Conservation (phyloP, 176 grass and related monocot species). For the Canna indica region DNA sequence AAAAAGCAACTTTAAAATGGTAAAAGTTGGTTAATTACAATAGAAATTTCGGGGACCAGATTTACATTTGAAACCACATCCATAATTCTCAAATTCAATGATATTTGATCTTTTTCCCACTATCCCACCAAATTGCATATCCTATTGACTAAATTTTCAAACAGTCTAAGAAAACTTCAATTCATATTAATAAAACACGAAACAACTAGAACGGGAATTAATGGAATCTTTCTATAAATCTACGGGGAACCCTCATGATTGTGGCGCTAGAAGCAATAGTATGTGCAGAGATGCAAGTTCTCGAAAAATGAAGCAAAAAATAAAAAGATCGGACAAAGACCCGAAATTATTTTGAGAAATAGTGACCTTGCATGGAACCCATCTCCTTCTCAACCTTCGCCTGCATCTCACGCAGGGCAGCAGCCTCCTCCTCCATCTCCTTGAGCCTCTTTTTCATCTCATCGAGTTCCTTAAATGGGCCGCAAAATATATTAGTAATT, state of each 20-base stretch:
- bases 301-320: no score
- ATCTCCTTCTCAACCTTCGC: constrained; percentile 41
- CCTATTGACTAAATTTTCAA: not conserved
- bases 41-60: no score
- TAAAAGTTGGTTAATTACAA: no score
- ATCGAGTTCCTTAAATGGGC: constrained; percentile 21
- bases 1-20: no score
- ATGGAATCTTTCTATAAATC: no score
- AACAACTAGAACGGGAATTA: not conserved
- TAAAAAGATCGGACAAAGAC: not conserved
- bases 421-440: constrained; percentile 41
- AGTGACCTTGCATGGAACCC: constrained; percentile 27
- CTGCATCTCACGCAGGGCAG: constrained; percentile 34
- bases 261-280: no score
- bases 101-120: not conserved
- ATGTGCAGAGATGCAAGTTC: no score
- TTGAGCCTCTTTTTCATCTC: constrained; percentile 37
- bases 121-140: not conserved
- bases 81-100: not conserved
- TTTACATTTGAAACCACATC: no score
- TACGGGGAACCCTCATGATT: no score
- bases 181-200: not conserved
- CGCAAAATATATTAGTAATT: not conserved
- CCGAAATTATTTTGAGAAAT: not conserved
- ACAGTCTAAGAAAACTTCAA: not conserved